Percentiles rank a stretch among this genome's conserved stretches.
phyloP scores from a whole-genome alignment of 2,329 filamentous ascomycete genomes.

The Aspergillus puulaauensis region DNA sequence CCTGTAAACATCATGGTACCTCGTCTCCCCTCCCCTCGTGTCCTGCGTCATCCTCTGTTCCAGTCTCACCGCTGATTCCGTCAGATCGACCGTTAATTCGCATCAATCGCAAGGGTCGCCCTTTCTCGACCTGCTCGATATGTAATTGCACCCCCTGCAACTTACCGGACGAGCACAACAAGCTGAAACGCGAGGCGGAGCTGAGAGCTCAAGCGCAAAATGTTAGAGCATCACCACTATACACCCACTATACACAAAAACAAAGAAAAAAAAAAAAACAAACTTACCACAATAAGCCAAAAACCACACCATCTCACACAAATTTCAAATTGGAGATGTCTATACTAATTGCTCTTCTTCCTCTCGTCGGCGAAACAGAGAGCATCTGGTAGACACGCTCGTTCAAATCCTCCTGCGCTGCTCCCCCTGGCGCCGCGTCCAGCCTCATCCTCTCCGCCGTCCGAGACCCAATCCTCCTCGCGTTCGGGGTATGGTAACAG shows the following conservation, averaged over 20 bases:
- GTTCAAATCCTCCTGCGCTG: conserved; percentile 13
- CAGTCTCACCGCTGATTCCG: background rate
- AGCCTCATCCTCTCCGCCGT: conserved; percentile 7
- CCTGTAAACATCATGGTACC: conserved; percentile 86
- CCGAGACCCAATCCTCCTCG: conserved; percentile 3
- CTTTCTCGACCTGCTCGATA: conserved; percentile 92
- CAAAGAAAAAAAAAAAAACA: background rate
- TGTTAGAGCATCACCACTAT: conserved; percentile 10
- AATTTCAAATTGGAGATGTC: conserved; percentile 9
- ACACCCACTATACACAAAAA: background rate
- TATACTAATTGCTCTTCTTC: conserved; percentile 16
- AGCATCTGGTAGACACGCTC: conserved; percentile 16
- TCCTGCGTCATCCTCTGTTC: background rate
- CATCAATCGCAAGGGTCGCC: conserved; percentile 95
- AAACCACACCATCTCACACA: conserved; percentile 1
- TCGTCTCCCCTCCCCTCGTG: background rate
- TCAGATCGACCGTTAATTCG: conserved; percentile 85
- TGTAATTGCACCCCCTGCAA: conserved; percentile 84
- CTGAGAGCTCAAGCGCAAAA: conserved; percentile 12
- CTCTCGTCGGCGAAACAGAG: conserved; percentile 11
- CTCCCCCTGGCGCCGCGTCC: conserved; percentile 22
- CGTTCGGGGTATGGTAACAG: background rate
- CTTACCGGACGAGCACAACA: conserved; percentile 84
- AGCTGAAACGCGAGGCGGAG: conserved; percentile 45
- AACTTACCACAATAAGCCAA: background rate